Evolutionary conservation across 805 yeast species (phyloP).

Genomic region (Spathaspora sp.): DNA sequence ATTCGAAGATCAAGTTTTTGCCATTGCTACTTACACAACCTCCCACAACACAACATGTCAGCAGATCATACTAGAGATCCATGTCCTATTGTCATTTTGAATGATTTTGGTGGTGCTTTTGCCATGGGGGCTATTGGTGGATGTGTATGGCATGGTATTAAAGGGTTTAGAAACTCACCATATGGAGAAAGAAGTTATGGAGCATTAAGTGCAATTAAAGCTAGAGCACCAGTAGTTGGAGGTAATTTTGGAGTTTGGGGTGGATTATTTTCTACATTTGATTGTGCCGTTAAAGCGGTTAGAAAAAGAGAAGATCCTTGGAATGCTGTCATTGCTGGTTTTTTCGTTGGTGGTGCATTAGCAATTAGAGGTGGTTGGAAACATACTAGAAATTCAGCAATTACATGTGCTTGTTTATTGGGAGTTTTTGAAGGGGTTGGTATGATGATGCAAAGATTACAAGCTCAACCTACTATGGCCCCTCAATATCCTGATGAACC

Average conservation of each 20-base stretch:
- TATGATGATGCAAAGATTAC: conserved; percentile 85
- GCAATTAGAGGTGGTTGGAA: conserved; percentile 99
- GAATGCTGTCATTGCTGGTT: conserved; percentile 97
- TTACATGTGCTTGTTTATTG: conserved; percentile 93
- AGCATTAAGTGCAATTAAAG: conserved; percentile 83
- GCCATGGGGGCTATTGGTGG: conserved; percentile 99
- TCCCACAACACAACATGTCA: conserved; percentile 48
- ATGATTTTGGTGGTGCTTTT: conserved; percentile 98
- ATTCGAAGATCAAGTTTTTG: not conserved
- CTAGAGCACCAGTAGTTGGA: conserved; percentile 97
- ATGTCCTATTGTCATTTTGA: conserved; percentile 93
- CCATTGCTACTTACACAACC: not conserved
- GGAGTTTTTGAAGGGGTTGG: conserved; percentile 99
- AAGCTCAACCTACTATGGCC: conserved; percentile 67
- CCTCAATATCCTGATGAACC: conserved; percentile 44
- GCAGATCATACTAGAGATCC: conserved; percentile 99
- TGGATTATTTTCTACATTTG: conserved; percentile 92
- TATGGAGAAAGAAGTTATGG: conserved; percentile 93
- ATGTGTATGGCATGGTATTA: conserved; percentile 97
- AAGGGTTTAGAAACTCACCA: conserved; percentile 98
- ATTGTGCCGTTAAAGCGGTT: conserved; percentile 91
- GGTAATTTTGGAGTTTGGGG: conserved; percentile 99
- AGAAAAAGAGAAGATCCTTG: conserved; percentile 98
- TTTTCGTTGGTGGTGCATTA: conserved; percentile 95
- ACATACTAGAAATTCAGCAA: conserved; percentile 94